phyloP scores from a whole-genome alignment of 371 early-diverging fungal species.

The Mucor mucedo region DNA sequence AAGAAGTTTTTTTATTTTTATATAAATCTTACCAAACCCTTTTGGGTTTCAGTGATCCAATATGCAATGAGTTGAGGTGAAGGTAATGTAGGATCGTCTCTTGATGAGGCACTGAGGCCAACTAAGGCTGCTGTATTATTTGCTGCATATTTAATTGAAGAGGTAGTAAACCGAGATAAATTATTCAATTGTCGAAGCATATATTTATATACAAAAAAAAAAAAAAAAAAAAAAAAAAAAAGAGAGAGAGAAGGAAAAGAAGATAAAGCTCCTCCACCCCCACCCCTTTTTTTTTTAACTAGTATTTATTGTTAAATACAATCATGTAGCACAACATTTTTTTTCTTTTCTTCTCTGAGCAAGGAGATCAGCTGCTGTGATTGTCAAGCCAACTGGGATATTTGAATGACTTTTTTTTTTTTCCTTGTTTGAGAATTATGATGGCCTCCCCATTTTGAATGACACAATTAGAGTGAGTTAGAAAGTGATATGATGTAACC shows the following conservation, averaged over 20 bases:
- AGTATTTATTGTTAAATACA: no score
- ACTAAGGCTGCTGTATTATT: slow-evolving; percentile 35
- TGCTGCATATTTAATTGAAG: slow-evolving; percentile 48
- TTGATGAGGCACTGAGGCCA: slow-evolving; percentile 27
- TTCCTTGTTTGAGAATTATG: no score
- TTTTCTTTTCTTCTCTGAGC: no score
- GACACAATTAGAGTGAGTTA: no score
- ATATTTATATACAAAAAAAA: neutral
- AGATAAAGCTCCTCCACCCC: neutral
- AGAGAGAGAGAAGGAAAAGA: neutral
- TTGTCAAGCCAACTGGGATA: no score
- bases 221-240: no score
- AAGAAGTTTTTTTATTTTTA: neutral
- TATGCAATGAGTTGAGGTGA: slow-evolving; percentile 38
- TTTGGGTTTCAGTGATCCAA: slow-evolving; percentile 53
- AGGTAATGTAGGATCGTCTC: slow-evolving; percentile 36
- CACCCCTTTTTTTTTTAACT: neutral
- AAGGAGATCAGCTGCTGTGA: no score
- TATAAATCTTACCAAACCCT: slow-evolving; percentile 43
- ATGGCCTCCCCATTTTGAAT: no score
- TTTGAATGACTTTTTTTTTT: no score
- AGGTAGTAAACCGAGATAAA: slow-evolving; percentile 42
- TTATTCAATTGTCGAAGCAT: slow-evolving; percentile 51
- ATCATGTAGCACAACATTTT: no score
- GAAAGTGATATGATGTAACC: no score